Evolutionary conservation across 1,284 basidiomycete genomes (phyloP).

Genomic region (Neolentinus lepideus): DNA sequence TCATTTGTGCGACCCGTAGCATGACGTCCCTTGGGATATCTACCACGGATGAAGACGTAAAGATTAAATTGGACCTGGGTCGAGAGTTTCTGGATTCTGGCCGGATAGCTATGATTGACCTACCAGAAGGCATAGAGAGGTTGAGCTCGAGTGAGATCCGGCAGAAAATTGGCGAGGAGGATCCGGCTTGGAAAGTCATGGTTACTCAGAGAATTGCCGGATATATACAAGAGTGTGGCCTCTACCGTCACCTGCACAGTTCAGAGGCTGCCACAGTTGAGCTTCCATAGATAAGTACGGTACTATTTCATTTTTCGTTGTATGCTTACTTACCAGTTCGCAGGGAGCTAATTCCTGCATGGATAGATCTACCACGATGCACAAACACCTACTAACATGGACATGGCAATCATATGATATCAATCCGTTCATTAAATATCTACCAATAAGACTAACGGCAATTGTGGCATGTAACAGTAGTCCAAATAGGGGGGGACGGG

Average conservation of each 20-base stretch:
- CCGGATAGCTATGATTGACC: conserved; percentile 53
- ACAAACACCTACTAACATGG: no score
- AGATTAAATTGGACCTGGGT: conserved; percentile 24
- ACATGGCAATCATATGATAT: no score
- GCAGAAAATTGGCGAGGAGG: conserved; percentile 30
- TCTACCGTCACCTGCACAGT: conserved; percentile 33
- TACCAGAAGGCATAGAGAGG: conserved; percentile 45
- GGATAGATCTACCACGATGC: no score
- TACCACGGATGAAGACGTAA: conserved; percentile 14
- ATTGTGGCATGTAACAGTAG: no score
- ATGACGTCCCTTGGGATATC: conserved; percentile 7
- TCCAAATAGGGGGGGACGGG: no score
- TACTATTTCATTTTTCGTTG: not conserved
- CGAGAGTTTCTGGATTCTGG: conserved; percentile 44
- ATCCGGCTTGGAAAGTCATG: conserved; percentile 30
- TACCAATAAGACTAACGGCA: no score
- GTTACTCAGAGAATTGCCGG: conserved; percentile 34
- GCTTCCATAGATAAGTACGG: no score
- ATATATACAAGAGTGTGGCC: conserved; percentile 40
- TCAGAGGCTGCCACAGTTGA: not conserved
- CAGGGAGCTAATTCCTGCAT: not conserved
- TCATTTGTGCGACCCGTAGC: conserved; percentile 67
- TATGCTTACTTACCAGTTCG: not conserved
- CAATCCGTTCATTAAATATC: no score
- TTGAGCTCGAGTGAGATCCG: conserved; percentile 75